Conservation (phyloP, 805 yeast species). For the Torulaspora microellipsoides region DNA sequence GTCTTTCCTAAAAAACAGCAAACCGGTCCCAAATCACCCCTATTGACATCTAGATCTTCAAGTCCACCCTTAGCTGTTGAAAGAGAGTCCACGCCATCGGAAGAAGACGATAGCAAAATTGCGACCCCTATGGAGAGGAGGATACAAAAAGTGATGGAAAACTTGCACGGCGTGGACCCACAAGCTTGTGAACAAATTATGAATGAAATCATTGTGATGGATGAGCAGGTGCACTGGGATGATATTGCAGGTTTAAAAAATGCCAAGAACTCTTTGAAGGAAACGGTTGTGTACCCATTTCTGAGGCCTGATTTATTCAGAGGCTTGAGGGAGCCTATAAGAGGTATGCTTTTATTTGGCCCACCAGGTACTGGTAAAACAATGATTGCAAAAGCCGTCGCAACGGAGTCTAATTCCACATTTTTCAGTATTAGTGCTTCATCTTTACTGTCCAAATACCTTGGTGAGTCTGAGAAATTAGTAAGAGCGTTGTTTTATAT, state of each 20-base stretch:
- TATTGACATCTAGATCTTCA: slow-evolving; percentile 2
- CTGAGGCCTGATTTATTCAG: slow-evolving; percentile 87
- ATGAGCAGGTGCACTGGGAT: slow-evolving; percentile 93
- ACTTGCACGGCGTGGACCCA: slow-evolving; percentile 65
- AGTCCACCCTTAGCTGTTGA: slow-evolving; percentile 3
- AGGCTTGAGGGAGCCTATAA: slow-evolving; percentile 90
- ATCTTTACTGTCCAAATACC: slow-evolving; percentile 70
- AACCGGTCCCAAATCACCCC: slow-evolving; percentile 5
- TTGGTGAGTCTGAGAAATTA: slow-evolving; percentile 90
- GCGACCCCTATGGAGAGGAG: slow-evolving; percentile 6
- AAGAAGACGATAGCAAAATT: not conserved
- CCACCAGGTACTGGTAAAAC: slow-evolving; percentile 99
- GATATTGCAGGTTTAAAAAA: slow-evolving; percentile 89
- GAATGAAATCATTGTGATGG: slow-evolving; percentile 83
- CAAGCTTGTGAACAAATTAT: slow-evolving; percentile 77
- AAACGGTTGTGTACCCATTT: slow-evolving; percentile 95
- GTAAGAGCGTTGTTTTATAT: slow-evolving; percentile 83
- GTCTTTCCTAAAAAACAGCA: slow-evolving; percentile 1
- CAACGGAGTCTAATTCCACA: slow-evolving; percentile 91
- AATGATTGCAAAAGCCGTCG: slow-evolving; percentile 96
- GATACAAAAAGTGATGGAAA: slow-evolving; percentile 25
- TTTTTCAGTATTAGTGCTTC: slow-evolving; percentile 91
- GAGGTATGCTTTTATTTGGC: slow-evolving; percentile 94
- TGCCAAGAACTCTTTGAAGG: slow-evolving; percentile 86
- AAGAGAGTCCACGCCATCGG: slow-evolving; percentile 7